Conservation (phyloP, 192 early-diverging fungal species). For the Dissophora ornata region DNA sequence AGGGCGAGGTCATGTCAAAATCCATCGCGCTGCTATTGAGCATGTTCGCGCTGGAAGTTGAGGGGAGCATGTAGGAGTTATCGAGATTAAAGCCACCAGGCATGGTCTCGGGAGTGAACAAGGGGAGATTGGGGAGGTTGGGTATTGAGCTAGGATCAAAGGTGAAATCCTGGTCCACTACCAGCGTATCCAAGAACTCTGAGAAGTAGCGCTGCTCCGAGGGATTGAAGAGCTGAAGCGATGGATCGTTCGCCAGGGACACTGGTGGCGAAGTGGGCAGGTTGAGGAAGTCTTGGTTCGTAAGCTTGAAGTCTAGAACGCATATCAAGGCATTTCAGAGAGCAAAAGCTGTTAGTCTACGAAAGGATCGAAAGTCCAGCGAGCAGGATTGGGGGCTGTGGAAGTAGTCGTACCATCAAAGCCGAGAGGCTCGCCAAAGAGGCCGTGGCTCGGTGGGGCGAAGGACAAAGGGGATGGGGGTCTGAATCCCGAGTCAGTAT, state of each 20-base stretch:
- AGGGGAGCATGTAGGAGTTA: neutral
- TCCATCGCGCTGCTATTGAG: slow-evolving; percentile 32
- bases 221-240: slow-evolving; percentile 40
- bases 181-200: slow-evolving; percentile 65
- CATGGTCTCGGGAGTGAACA: slow-evolving; percentile 36
- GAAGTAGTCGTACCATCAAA: slow-evolving; percentile 27
- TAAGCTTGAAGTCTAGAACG: slow-evolving; percentile 27
- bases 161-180: slow-evolving; percentile 58
- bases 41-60: neutral
- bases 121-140: slow-evolving; percentile 37
- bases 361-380: too few species aligned
- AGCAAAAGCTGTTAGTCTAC: neutral
- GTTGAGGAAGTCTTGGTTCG: slow-evolving; percentile 37
- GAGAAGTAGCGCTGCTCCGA: slow-evolving; percentile 61
- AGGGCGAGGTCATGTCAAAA: slow-evolving; percentile 52
- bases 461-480: slow-evolving; percentile 41
- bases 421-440: slow-evolving; percentile 37
- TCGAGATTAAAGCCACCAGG: slow-evolving; percentile 25
- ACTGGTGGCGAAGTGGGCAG: slow-evolving; percentile 18
- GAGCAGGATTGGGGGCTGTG: too few species aligned
- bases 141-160: slow-evolving; percentile 49
- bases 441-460: slow-evolving; percentile 24
- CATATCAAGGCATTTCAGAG: too few species aligned
- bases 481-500: slow-evolving; percentile 51
- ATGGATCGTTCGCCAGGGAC: slow-evolving; percentile 18